Evolutionary conservation across 306 rosid species (phyloP), one percentile per base, ranked within the genome.

Genomic region (Cyclanthera cordifolia): DNA sequence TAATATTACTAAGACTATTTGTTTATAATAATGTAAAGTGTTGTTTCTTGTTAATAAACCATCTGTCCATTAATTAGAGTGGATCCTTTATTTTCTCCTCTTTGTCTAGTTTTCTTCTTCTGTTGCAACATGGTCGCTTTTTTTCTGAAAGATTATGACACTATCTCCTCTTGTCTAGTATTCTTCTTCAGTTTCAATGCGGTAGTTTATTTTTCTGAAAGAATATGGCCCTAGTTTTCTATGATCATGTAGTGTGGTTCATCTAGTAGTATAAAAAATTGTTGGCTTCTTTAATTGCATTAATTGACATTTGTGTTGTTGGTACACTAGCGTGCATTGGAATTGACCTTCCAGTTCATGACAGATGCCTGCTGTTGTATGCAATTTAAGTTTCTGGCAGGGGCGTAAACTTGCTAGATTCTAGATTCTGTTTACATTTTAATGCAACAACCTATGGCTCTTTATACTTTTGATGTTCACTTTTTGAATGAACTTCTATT

Each of bases 401-500:
- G 53, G 70, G 53, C 15, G 5, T 64, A 64, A 64, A 64, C 70
- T 52, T 43, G 39, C 70, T 64, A 14, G 70, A 64, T 43, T 64
- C 70, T 43, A 64, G 70, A 45, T 64, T 64, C 20, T 64, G 2
- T 64, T 64, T 14, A 23, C 45, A 15, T 43, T 24, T 43, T 43
- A 11, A 21, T 10, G 68, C 10, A 19, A 61, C 7, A 1, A 19
- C 27, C n/a, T n/a, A n/a, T n/a, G n/a, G 39, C 67, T 19, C 50
- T 37, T 45, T 23, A 43, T 64, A 64, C 3, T 23, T 64, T 61
- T 25, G 6, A 7, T 19, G 41, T 25, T 48, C 15, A 16, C 13
- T 47, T 77, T 74, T 52, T 78, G 73, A 70, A 81, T 69, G 37
- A 50, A 28, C 48, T 75, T 23, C 70, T 60, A 73, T 79, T 84